Conservation (phyloP, 495 filamentous ascomycete genomes). For the Lophiotrema nucula region DNA sequence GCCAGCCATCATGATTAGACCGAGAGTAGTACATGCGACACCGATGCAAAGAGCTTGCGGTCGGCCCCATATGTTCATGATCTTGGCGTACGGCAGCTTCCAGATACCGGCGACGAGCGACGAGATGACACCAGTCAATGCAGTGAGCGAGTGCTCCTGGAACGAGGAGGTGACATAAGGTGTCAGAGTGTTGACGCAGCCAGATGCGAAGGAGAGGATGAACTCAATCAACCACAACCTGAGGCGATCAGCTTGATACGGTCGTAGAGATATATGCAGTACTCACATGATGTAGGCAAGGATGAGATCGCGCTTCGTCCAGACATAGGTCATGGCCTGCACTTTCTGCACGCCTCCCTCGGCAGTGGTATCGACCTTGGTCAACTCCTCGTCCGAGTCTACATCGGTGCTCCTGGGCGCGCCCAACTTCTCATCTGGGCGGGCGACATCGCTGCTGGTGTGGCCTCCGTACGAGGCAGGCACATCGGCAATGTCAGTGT, state of each 20-base stretch:
- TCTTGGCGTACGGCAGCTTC: conserved; percentile 62
- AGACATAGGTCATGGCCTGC: conserved; percentile 48
- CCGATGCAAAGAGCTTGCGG: conserved; percentile 51
- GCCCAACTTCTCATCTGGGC: conserved; percentile 4
- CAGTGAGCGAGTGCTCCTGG: conserved; percentile 35
- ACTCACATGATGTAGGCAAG: conserved; percentile 45
- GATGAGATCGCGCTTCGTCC: conserved; percentile 44
- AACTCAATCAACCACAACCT: conserved; percentile 54
- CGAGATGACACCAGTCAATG: conserved; percentile 44
- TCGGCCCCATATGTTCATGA: conserved; percentile 65
- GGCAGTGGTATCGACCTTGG: conserved; percentile 18
- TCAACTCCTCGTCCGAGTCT: conserved; percentile 14
- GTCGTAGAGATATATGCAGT: background rate
- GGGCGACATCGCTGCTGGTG: conserved; percentile 5
- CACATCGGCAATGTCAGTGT: conserved; percentile 7
- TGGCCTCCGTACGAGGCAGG: conserved; percentile 4
- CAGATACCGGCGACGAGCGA: conserved; percentile 60
- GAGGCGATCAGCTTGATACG: background rate
- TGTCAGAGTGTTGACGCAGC: conserved; percentile 22
- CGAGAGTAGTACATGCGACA: conserved; percentile 42
- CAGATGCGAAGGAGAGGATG: conserved; percentile 46
- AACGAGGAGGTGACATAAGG: conserved; percentile 39
- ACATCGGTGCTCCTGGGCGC: background rate
- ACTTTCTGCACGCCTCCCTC: conserved; percentile 48
- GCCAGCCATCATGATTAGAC: conserved; percentile 50